Evolutionary conservation across 768 basidiomycete genomes (phyloP), one percentile per base, ranked within the genome.

Genomic region (Suillus ampliporus): DNA sequence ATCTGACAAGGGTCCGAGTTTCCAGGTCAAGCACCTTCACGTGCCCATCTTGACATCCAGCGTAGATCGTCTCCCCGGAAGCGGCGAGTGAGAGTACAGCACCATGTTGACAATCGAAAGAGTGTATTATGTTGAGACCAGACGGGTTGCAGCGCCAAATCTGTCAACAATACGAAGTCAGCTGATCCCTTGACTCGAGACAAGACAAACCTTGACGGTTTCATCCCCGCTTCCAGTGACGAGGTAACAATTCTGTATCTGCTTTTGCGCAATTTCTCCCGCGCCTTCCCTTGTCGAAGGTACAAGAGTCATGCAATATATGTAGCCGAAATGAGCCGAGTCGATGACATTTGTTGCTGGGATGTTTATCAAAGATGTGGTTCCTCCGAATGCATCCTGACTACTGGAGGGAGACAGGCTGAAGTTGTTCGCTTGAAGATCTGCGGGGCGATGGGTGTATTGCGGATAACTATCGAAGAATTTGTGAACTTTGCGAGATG

Each of bases 251-350:
- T 63, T 67, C 17, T 64, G 69, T 15, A 72, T 71, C 1, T 69
- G 70, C 52, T 65, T 64, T 8, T 68, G 60, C 28, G 60, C 40
- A 8, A n/a, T 44, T 28, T 78, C 75, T 51, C 77, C 70, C 2
- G 76, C 77, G 17, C 78, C 81, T 60, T 77, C 77, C 51, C 74
- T 72, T n/a, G 72, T 74, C 17, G 76, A 78, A 23, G 79, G 78
- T 13, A 83, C 67, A 17, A 86, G 74, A 15, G 81, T 77, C 87
- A 95, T 88, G 68, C 91, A 94, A 72, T 97, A 96, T 14, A 98
- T 84, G 71, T 99, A 99, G 10, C 97, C 97, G 72, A 88, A 96
- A 75, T 99, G 97, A 4, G 95, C 97, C 1, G 93, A 92, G 67
- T 92, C 89, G 31, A 95, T 80, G 35, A 95, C 89, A 67, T 94